Conservation (phyloP, 2,329 filamentous ascomycete species). For the Penicillium digitatum region DNA sequence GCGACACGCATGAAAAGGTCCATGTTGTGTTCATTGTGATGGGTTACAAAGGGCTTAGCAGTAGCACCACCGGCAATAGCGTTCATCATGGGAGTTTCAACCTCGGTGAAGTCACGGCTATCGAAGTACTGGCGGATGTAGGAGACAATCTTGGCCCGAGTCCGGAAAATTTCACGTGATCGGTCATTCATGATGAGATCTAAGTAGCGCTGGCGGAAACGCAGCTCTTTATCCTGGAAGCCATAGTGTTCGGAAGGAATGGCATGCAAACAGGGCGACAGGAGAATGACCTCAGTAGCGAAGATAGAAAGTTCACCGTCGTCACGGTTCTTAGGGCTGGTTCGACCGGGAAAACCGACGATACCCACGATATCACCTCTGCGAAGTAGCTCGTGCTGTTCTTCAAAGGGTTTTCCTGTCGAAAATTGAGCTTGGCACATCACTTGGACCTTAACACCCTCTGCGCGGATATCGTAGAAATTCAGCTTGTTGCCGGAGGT, state of each 20-base stretch:
- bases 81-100: slow-evolving; percentile 98
- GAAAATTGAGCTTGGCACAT: slow-evolving; percentile 85
- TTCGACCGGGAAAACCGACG: slow-evolving; percentile 77
- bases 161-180: slow-evolving; percentile 77
- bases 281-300: slow-evolving; percentile 75
- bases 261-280: slow-evolving; percentile 88
- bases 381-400: slow-evolving; percentile 84
- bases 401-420: slow-evolving; percentile 68
- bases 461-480: slow-evolving; percentile 81
- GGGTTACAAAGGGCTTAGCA: slow-evolving; percentile 88
- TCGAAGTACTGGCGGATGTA: slow-evolving; percentile 90
- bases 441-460: slow-evolving; percentile 78
- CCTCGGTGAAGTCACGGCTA: slow-evolving; percentile 80
- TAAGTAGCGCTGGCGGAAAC: slow-evolving; percentile 88
- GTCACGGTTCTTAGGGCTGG: slow-evolving; percentile 80
- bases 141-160: slow-evolving; percentile 78
- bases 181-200: slow-evolving; percentile 96
- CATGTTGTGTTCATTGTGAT: slow-evolving; percentile 95
- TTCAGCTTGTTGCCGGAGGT: slow-evolving; percentile 76
- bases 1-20: slow-evolving; percentile 93
- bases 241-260: slow-evolving; percentile 82
- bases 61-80: slow-evolving; percentile 93
- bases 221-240: slow-evolving; percentile 91
- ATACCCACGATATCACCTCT: slow-evolving; percentile 92
- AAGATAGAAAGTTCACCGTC: slow-evolving; percentile 94